Conservation (phyloP, 495 filamentous ascomycete genomes). For the Rostrohypoxylon terebratum region DNA sequence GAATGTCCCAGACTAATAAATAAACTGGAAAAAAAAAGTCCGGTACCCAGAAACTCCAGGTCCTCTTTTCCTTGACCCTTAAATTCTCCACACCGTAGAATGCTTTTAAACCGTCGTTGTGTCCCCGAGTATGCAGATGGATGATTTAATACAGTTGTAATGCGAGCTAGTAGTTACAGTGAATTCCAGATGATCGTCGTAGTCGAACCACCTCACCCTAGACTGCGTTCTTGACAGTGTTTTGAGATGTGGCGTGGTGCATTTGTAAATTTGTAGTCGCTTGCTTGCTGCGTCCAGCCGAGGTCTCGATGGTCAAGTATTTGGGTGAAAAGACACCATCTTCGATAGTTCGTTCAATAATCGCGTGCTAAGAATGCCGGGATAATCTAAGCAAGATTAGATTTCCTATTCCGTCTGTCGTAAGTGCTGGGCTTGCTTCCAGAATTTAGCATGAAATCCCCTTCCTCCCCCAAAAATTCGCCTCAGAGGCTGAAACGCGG, state of each 20-base stretch:
- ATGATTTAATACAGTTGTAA: slow-evolving; percentile 40
- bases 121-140: slow-evolving; percentile 42
- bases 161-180: slow-evolving; percentile 44
- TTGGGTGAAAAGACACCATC: slow-evolving; percentile 1
- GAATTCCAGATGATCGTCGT: slow-evolving; percentile 33
- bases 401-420: slow-evolving; percentile 20
- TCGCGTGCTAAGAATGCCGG: slow-evolving; percentile 16
- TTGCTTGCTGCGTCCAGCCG: slow-evolving; percentile 17
- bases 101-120: slow-evolving; percentile 42
- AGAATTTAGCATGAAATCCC: slow-evolving; percentile 20
- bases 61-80: slow-evolving; percentile 43
- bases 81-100: slow-evolving; percentile 40
- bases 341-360: slow-evolving; percentile 30
- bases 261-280: neutral
- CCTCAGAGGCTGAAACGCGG: slow-evolving; percentile 37
- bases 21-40: slow-evolving; percentile 25
- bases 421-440: slow-evolving; percentile 21
- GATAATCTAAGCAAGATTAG: slow-evolving; percentile 14
- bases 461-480: slow-evolving; percentile 8
- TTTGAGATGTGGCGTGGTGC: slow-evolving; percentile 14
- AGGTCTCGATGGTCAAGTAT: neutral
- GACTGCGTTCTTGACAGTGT: slow-evolving; percentile 8
- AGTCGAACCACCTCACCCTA: slow-evolving; percentile 26
- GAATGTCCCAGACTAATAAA: slow-evolving; percentile 33
- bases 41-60: slow-evolving; percentile 44